Percentiles rank a stretch among this genome's conserved stretches.
Evolutionary conservation across 73 alveolate genomes (phyloP).

Genomic region (Paramecium caudatum): DNA sequence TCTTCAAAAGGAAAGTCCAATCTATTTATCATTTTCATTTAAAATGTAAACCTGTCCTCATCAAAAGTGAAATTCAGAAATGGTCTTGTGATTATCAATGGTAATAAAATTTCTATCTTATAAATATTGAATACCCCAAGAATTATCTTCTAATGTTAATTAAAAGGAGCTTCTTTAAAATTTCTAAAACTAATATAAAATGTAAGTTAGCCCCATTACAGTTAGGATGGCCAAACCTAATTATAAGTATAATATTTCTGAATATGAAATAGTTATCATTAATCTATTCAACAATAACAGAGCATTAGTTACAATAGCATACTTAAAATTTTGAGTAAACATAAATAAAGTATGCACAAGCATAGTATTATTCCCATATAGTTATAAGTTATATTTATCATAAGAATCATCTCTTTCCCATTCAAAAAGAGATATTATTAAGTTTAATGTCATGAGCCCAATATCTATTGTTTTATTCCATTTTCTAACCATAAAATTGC

Average conservation of each 20-base stretch:
- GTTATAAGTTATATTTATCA: background rate
- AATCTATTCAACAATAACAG: background rate
- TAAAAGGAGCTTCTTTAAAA: background rate
- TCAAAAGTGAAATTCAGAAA: conserved; percentile 29
- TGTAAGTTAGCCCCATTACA: background rate
- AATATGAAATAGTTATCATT: background rate
- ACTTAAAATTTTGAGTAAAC: background rate
- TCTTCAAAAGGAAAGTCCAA: conserved; percentile 26
- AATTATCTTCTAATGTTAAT: conserved; percentile 12
- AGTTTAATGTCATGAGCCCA: background rate
- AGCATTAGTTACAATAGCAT: background rate
- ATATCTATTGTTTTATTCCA: background rate
- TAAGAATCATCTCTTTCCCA: conserved; percentile 10
- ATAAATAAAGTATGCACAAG: background rate
- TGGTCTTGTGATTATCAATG: background rate
- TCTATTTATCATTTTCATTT: conserved; percentile 3
- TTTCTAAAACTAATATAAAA: background rate
- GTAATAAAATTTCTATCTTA: background rate
- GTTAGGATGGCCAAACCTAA: background rate
- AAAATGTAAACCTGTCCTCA: background rate
- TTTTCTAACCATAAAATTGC: background rate
- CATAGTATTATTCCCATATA: background rate
- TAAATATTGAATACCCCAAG: background rate
- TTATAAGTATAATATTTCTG: background rate
- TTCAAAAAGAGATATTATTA: background rate